phyloP scores from a whole-genome alignment of 805 yeast genomes.

The Pichia eremophila region DNA sequence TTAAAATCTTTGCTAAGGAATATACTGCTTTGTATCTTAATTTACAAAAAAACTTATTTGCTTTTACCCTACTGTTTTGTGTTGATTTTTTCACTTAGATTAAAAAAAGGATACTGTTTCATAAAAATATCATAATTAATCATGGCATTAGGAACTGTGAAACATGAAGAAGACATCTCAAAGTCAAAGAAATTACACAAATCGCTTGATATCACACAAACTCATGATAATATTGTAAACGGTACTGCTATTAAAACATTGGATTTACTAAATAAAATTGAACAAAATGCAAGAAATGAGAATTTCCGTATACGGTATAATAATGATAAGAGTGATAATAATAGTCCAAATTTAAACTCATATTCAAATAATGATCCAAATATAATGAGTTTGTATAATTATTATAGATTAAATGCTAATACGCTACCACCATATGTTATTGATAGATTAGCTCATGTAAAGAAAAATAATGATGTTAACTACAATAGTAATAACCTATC shows the following conservation, averaged over 20 bases:
- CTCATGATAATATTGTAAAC: background rate
- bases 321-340: background rate
- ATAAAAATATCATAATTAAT: too few species aligned
- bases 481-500: background rate
- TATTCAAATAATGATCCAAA: background rate
- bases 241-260: background rate
- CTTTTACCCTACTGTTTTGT: too few species aligned
- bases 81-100: too few species aligned
- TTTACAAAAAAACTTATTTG: too few species aligned
- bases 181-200: too few species aligned
- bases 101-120: too few species aligned
- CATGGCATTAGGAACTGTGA: too few species aligned
- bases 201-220: background rate
- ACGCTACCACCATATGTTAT: constrained; percentile 14
- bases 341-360: background rate
- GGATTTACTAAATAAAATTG: background rate
- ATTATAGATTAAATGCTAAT: constrained; percentile 4
- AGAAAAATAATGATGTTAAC: background rate
- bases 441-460: constrained; percentile 6
- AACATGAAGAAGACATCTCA: too few species aligned
- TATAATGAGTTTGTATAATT: background rate
- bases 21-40: too few species aligned
- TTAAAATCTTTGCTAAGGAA: too few species aligned
- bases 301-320: background rate
- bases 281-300: background rate